Percentiles rank a stretch among this genome's conserved stretches.
phyloP scores from a whole-genome alignment of 192 early-diverging fungal species.

The Ambispora gerdemannii region DNA sequence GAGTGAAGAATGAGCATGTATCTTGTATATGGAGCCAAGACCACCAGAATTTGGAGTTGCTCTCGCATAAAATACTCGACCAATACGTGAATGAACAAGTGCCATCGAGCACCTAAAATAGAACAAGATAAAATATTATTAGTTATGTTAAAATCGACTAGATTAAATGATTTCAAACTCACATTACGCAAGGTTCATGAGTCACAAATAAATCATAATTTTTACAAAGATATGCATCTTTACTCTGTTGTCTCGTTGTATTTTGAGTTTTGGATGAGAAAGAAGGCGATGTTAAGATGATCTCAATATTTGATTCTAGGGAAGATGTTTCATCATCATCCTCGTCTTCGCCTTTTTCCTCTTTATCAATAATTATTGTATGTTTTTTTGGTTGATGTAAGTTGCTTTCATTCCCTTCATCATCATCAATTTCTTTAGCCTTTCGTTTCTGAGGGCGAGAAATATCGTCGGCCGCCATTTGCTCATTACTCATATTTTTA shows the following conservation, averaged over 20 bases:
- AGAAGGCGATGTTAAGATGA: background rate
- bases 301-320: background rate
- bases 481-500: background rate
- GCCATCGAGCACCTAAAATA: slow-evolving; percentile 81
- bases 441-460: slow-evolving; percentile 16
- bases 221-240: slow-evolving; percentile 70
- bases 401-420: slow-evolving; percentile 10
- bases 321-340: background rate
- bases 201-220: slow-evolving; percentile 78
- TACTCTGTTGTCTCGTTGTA: slow-evolving; percentile 21
- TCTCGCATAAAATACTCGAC: slow-evolving; percentile 75
- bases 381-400: background rate
- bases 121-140: slow-evolving; percentile 24
- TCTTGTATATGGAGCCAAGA: slow-evolving; percentile 59
- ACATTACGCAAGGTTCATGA: slow-evolving; percentile 89
- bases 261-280: too few species aligned
- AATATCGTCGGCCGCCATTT: background rate
- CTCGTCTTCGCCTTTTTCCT: slow-evolving; percentile 7
- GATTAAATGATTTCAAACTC: slow-evolving; percentile 18
- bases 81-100: slow-evolving; percentile 88
- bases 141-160: background rate
- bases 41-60: slow-evolving; percentile 48
- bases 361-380: slow-evolving; percentile 5
- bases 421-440: slow-evolving; percentile 33
- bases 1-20: slow-evolving; percentile 64